Conservation (phyloP, 345 rosid genomes). For the Moricandia moricandioides region DNA sequence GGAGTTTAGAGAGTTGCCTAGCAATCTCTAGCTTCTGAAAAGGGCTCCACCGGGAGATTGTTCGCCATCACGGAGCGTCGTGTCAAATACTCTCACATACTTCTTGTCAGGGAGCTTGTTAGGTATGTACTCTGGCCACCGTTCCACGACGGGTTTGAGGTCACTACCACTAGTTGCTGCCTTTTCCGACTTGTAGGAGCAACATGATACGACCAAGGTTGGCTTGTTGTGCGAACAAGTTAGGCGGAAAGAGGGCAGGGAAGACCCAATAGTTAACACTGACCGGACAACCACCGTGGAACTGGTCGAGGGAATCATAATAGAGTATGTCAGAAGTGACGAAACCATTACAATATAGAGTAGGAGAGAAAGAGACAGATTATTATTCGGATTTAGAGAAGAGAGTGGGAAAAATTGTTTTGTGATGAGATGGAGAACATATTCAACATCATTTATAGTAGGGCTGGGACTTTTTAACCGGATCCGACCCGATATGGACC, state of each 20-base stretch:
- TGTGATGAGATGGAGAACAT: no score
- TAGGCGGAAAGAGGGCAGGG: background rate
- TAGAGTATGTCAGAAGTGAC: constrained; percentile 16
- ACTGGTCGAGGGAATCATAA: constrained; percentile 12
- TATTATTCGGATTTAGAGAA: no score
- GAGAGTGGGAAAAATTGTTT: no score
- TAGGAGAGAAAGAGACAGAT: background rate
- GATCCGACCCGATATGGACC: no score
- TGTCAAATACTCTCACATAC: constrained; percentile 81
- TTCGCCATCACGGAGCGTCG: constrained; percentile 96
- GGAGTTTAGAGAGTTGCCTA: constrained; percentile 70
- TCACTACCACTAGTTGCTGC: constrained; percentile 1
- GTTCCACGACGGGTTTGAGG: constrained; percentile 13
- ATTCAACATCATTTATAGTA: no score
- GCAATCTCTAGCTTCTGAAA: constrained; percentile 80
- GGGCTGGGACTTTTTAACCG: no score
- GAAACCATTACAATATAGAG: constrained; percentile 12
- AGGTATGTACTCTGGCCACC: constrained; percentile 64
- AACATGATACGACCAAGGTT: constrained; percentile 16
- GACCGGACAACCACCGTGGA: background rate
- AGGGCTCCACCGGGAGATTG: constrained; percentile 93
- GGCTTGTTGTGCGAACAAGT: constrained; percentile 5
- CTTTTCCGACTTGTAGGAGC: constrained; percentile 25
- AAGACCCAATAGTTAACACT: constrained; percentile 1
- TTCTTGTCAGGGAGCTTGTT: constrained; percentile 56